These are phyloP conservation scores for Euphrasia confusa DNA, from an alignment of 257 asterid species.

Conservation along the genomic window DNA sequence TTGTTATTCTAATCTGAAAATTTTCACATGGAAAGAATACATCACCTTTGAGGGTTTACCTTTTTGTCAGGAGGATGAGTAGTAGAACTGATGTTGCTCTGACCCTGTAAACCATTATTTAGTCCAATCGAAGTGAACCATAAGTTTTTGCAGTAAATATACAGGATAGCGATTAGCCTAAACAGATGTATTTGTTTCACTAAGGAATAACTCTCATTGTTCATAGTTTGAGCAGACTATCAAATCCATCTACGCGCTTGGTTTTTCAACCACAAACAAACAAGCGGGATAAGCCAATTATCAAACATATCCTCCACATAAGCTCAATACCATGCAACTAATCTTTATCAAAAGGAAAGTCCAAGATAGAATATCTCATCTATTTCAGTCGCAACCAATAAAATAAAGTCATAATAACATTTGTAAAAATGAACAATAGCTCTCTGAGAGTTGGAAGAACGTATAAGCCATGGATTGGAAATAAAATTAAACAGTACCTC, in stretches of 20 bases:
- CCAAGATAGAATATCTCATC: slow-evolving; percentile 13
- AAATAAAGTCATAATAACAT: not conserved
- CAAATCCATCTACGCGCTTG: slow-evolving; percentile 19
- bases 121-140: slow-evolving; percentile 19
- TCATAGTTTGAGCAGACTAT: slow-evolving; percentile 20
- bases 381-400: slow-evolving; percentile 17
- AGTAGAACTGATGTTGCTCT: slow-evolving; percentile 36
- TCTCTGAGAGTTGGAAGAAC: not conserved
- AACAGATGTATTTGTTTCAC: slow-evolving; percentile 10
- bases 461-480: slow-evolving; percentile 20
- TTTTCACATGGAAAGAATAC: slow-evolving; percentile 20
- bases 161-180: not conserved
- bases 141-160: slow-evolving; percentile 16
- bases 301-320: not conserved
- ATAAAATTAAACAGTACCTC: slow-evolving; percentile 33
- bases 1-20: slow-evolving; percentile 17
- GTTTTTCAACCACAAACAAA: slow-evolving; percentile 22
- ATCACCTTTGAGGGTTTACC: slow-evolving; percentile 36
- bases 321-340: slow-evolving; percentile 7
- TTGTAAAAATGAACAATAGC: not conserved
- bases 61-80: slow-evolving; percentile 46
- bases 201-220: slow-evolving; percentile 12
- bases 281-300: slow-evolving; percentile 8
- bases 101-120: slow-evolving; percentile 50
- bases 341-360: not conserved